Conservation (phyloP, 495 filamentous ascomycete genomes). For the Chaetomium fimeti region DNA sequence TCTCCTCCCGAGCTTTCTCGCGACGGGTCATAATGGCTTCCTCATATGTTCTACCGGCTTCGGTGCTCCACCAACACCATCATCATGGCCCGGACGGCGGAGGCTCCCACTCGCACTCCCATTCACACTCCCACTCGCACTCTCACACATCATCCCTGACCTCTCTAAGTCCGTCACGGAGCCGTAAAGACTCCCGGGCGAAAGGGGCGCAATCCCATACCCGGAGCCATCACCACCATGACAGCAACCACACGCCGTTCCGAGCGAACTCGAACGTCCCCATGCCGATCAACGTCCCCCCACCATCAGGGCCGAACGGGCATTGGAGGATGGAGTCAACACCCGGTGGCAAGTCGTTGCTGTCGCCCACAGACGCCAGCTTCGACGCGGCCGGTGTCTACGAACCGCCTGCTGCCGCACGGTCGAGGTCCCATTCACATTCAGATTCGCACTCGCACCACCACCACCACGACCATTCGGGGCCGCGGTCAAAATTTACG, state of each 20-base stretch:
- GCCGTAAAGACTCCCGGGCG: slow-evolving; percentile 26
- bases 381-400: slow-evolving; percentile 35
- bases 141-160: slow-evolving; percentile 37
- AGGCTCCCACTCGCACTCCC: slow-evolving; percentile 21
- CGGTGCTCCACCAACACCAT: slow-evolving; percentile 48
- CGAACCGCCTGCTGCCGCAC: slow-evolving; percentile 27
- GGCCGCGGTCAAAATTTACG: slow-evolving; percentile 58
- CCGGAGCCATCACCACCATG: slow-evolving; percentile 30
- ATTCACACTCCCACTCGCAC: slow-evolving; percentile 26
- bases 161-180: slow-evolving; percentile 28
- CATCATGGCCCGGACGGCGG: slow-evolving; percentile 36
- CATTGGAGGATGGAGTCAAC: slow-evolving; percentile 38
- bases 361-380: slow-evolving; percentile 30
- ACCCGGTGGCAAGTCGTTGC: slow-evolving; percentile 32
- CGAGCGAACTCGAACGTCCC: slow-evolving; percentile 38
- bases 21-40: slow-evolving; percentile 42
- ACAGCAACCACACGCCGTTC: slow-evolving; percentile 35
- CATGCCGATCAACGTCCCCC: slow-evolving; percentile 38
- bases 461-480: slow-evolving; percentile 28
- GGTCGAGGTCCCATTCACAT: slow-evolving; percentile 30
- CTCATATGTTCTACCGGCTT: slow-evolving; percentile 51
- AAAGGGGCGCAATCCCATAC: slow-evolving; percentile 30
- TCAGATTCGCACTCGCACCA: slow-evolving; percentile 27
- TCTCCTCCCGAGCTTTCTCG: not conserved
- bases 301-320: slow-evolving; percentile 28